Percentiles rank a stretch among this genome's conserved stretches.
Evolutionary conservation across 2,329 filamentous ascomycete species (phyloP).

Genomic region (Tolypocladium endophyticum): DNA sequence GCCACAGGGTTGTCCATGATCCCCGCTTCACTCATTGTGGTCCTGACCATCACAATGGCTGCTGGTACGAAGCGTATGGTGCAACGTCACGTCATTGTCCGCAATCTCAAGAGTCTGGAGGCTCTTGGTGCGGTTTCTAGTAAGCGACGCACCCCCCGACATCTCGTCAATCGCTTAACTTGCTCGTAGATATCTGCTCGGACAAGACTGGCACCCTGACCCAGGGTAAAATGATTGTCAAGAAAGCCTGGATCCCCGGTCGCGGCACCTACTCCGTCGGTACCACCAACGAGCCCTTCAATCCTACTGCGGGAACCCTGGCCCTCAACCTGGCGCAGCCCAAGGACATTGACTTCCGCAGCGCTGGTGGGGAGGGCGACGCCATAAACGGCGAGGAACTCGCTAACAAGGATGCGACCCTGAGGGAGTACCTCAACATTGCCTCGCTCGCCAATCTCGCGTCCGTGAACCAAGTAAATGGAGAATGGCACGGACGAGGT

Average conservation of each 20-base stretch:
- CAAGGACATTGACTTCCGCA: slow-evolving; percentile 21
- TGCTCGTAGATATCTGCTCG: slow-evolving; percentile 36
- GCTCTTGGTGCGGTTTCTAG: slow-evolving; percentile 43
- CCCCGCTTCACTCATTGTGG: slow-evolving; percentile 35
- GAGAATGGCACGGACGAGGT: slow-evolving; percentile 51
- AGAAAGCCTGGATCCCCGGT: slow-evolving; percentile 40
- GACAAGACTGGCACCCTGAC: slow-evolving; percentile 48
- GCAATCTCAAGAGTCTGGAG: slow-evolving; percentile 39
- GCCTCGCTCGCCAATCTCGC: slow-evolving; percentile 58
- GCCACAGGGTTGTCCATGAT: slow-evolving; percentile 39
- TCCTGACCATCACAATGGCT: slow-evolving; percentile 50
- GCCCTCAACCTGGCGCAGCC: slow-evolving; percentile 24
- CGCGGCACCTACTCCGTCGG: slow-evolving; percentile 35
- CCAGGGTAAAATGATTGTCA: slow-evolving; percentile 42
- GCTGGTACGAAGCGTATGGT: slow-evolving; percentile 45
- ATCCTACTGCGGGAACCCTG: slow-evolving; percentile 42
- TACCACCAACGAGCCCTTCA: slow-evolving; percentile 42
- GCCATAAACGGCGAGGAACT: slow-evolving; percentile 15
- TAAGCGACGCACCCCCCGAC: slow-evolving; percentile 10
- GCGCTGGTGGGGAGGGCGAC: slow-evolving; percentile 15
- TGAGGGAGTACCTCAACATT: slow-evolving; percentile 49
- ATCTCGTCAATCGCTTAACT: slow-evolving; percentile 10
- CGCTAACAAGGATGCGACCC: slow-evolving; percentile 31
- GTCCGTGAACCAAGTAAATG: slow-evolving; percentile 43
- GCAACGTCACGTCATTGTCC: slow-evolving; percentile 39